Conservation (phyloP, 2,329 filamentous ascomycete species). For the Ascocoryne sarcoides region DNA sequence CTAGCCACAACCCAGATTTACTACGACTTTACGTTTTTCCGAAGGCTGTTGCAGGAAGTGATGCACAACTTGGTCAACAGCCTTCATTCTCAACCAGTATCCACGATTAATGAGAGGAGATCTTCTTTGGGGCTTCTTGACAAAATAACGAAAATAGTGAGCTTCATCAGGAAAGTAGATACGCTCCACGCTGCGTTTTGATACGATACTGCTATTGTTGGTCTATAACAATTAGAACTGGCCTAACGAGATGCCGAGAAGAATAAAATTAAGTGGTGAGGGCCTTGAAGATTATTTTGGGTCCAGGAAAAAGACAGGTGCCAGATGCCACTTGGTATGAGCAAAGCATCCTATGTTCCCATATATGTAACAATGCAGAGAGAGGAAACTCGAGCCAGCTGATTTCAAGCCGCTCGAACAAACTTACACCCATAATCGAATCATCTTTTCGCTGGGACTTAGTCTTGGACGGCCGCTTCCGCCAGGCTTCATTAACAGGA, state of each 20-base stretch:
- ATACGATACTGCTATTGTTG: slow-evolving; percentile 86
- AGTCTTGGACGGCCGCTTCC: slow-evolving; percentile 7
- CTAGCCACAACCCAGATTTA: slow-evolving; percentile 89
- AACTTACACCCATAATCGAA: slow-evolving; percentile 26
- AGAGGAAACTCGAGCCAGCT: no score
- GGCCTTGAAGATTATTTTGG: no score
- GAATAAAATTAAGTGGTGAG: no score
- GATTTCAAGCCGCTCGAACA: no score
- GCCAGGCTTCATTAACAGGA: no score
- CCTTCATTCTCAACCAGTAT: slow-evolving; percentile 64
- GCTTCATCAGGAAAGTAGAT: slow-evolving; percentile 70
- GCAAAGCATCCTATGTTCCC: no score
- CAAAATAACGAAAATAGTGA: slow-evolving; percentile 83
- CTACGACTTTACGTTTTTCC: slow-evolving; percentile 57
- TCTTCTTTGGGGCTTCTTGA: slow-evolving; percentile 71
- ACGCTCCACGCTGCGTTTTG: slow-evolving; percentile 85
- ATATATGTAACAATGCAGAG: no score
- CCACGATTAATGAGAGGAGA: slow-evolving; percentile 87
- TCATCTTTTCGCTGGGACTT: slow-evolving; percentile 37
- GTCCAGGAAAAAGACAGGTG: no score
- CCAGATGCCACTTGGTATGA: no score
- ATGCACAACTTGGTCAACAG: slow-evolving; percentile 65
- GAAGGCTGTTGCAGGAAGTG: slow-evolving; percentile 57
- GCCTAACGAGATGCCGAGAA: no score
- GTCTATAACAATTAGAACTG: slow-evolving; percentile 42